Evolutionary conservation across 192 early-diverging fungal species (phyloP).

Genomic region (Dimargaris xerosporica): DNA sequence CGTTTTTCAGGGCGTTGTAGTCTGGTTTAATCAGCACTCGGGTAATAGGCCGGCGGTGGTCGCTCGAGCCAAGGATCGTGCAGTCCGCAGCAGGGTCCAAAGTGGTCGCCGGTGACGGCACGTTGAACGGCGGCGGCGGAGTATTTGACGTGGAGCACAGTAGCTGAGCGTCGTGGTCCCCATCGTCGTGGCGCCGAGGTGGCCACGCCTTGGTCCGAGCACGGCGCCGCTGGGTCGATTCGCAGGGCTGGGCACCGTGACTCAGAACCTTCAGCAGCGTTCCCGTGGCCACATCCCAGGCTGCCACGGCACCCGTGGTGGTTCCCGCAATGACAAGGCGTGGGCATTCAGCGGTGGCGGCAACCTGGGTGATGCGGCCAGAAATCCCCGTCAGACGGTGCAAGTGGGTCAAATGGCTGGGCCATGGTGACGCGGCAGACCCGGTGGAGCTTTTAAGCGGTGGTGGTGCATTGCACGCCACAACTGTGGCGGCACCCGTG

Average conservation of each 20-base stretch:
- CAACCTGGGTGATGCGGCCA: neutral
- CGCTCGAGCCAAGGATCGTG: neutral
- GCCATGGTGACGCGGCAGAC: neutral
- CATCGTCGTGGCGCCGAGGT: no score
- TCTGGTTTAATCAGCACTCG: constrained; percentile 5
- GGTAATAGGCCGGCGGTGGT: neutral
- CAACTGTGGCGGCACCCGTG: neutral
- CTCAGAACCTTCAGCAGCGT: neutral
- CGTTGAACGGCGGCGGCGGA: no score
- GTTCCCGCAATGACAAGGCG: neutral
- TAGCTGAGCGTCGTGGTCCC: no score
- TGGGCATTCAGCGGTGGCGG: neutral
- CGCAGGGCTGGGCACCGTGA: neutral
- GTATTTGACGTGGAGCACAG: no score
- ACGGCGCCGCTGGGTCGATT: no score
- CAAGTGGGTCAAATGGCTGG: neutral
- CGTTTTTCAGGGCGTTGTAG: neutral
- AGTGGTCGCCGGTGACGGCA: neutral
- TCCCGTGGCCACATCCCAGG: neutral
- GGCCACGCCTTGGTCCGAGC: no score
- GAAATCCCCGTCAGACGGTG: neutral
- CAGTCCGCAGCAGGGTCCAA: neutral
- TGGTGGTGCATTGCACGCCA: neutral
- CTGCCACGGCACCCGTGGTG: neutral
- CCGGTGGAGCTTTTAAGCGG: neutral